These are phyloP conservation scores for Mentha longifolia DNA, from an alignment of 257 asterid genomes.

Conservation along the genomic window DNA sequence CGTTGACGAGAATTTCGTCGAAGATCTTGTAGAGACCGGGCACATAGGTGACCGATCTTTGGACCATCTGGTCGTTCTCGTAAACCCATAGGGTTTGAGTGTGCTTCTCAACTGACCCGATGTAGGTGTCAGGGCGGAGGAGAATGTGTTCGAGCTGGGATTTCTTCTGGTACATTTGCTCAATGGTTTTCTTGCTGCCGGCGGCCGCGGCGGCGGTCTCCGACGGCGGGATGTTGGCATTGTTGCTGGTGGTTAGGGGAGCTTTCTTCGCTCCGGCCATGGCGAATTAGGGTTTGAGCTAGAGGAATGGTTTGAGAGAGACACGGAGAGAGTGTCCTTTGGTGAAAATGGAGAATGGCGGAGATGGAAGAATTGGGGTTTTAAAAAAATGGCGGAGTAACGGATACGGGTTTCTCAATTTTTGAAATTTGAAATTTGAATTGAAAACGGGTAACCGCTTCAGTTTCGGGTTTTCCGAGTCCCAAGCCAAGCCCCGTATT, in stretches of 20 bases:
- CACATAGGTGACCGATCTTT: slow-evolving; percentile 61
- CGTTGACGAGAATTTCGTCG: slow-evolving; percentile 92
- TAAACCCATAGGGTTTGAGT: slow-evolving; percentile 73
- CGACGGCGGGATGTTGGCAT: slow-evolving; percentile 55
- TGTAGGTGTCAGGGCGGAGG: slow-evolving; percentile 94
- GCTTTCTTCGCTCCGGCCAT: slow-evolving; percentile 68
- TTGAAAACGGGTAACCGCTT: slow-evolving; percentile 30
- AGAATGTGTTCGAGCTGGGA: slow-evolving; percentile 98
- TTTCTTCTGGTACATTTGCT: slow-evolving; percentile 91
- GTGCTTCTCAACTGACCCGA: slow-evolving; percentile 92
- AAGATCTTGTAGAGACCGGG: slow-evolving; percentile 97
- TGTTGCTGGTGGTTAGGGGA: slow-evolving; percentile 73
- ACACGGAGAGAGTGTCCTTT: slow-evolving; percentile 64
- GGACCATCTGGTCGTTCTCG: slow-evolving; percentile 64
- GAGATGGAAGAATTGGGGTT: slow-evolving; percentile 15
- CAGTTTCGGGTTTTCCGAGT: too few relatives aligned
- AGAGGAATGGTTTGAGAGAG: slow-evolving; percentile 45
- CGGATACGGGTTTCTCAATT: background rate
- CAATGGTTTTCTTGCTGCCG: slow-evolving; percentile 68
- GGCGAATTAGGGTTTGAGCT: slow-evolving; percentile 35
- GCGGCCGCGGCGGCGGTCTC: slow-evolving; percentile 31
- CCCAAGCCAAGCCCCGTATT: too few relatives aligned
- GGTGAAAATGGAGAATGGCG: slow-evolving; percentile 16
- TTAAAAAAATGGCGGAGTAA: slow-evolving; percentile 37
- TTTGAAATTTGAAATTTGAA: slow-evolving; percentile 39